Evolutionary conservation across 805 yeast genomes (phyloP).

Genomic region (Jamesozyma spencerorum): DNA sequence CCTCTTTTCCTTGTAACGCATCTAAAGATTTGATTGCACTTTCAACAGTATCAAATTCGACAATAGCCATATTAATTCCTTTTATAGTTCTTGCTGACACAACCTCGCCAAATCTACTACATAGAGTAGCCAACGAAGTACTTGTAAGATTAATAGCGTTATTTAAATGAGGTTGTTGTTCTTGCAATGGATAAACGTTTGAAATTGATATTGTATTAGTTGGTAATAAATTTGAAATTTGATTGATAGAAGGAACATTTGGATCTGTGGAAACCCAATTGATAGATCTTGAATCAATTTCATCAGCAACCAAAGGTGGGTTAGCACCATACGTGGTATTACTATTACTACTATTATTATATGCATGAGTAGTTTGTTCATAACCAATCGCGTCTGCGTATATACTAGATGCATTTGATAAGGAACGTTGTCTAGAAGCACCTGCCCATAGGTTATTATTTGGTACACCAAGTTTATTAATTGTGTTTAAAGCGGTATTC

Average conservation of each 20-base stretch:
- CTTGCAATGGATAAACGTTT: conserved; percentile 42
- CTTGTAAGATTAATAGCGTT: conserved; percentile 37
- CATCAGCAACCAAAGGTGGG: conserved; percentile 40
- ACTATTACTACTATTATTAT: conserved; percentile 16
- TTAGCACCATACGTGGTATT: conserved; percentile 12
- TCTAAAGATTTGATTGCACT: conserved; percentile 74
- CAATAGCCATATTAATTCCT: conserved; percentile 44
- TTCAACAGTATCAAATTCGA: conserved; percentile 64
- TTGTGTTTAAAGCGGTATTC: neutral
- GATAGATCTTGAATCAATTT: conserved; percentile 48
- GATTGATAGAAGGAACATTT: conserved; percentile 63
- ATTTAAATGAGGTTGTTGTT: conserved; percentile 43
- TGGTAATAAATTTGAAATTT: conserved; percentile 60
- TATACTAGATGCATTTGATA: conserved; percentile 29
- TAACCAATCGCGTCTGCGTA: conserved; percentile 26
- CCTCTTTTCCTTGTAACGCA: conserved; percentile 70
- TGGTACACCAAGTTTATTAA: conserved; percentile 6
- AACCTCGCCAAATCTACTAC: conserved; percentile 54
- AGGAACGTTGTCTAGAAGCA: conserved; percentile 22
- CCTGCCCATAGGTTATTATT: conserved; percentile 9
- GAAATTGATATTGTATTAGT: conserved; percentile 70
- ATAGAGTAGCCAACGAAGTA: conserved; percentile 48
- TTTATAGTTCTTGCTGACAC: conserved; percentile 52
- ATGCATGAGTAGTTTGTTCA: conserved; percentile 16
- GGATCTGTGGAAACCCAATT: conserved; percentile 66